Percentiles rank a stretch among this genome's conserved stretches.
These are phyloP conservation scores for Venturia pyrina DNA, from an alignment of 2,329 filamentous ascomycete species.

Conservation along the genomic window DNA sequence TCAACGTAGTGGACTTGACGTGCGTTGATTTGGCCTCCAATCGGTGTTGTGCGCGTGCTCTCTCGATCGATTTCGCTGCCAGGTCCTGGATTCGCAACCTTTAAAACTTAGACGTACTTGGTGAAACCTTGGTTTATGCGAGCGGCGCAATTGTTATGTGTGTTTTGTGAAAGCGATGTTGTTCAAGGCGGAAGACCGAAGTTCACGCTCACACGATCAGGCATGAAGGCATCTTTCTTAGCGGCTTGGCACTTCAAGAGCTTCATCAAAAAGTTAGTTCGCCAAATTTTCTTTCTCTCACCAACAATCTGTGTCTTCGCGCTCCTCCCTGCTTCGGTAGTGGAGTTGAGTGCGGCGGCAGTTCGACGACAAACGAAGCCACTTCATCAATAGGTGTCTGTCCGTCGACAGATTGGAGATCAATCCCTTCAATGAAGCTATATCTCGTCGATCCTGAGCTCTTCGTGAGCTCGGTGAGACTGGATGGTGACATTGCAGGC, in stretches of 20 bases:
- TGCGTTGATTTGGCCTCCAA: background rate
- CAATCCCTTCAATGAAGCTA: background rate
- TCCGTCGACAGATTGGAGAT: slow-evolving; percentile 13
- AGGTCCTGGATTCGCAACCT: background rate
- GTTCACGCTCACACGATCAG: background rate
- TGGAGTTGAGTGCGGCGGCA: background rate
- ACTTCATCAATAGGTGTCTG: slow-evolving; percentile 10
- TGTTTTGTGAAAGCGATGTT: background rate
- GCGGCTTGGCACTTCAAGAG: background rate
- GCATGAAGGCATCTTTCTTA: background rate
- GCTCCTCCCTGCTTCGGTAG: slow-evolving; percentile 1
- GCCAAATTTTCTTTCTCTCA: background rate
- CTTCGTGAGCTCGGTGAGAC: slow-evolving; percentile 11
- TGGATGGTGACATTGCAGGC: background rate
- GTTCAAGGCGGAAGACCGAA: too few species aligned
- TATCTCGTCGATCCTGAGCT: slow-evolving; percentile 5
- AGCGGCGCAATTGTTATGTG: background rate
- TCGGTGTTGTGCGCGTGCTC: background rate
- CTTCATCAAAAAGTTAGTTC: background rate
- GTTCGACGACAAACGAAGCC: slow-evolving; percentile 7
- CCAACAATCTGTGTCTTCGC: slow-evolving; percentile 7
- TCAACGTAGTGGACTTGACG: background rate
- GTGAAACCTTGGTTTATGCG: background rate
- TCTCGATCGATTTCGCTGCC: background rate
- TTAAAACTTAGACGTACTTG: background rate